Base-by-base conservation (phyloP, 352 stramenopile genomes). In the Thalassiosira exigua region DNA sequence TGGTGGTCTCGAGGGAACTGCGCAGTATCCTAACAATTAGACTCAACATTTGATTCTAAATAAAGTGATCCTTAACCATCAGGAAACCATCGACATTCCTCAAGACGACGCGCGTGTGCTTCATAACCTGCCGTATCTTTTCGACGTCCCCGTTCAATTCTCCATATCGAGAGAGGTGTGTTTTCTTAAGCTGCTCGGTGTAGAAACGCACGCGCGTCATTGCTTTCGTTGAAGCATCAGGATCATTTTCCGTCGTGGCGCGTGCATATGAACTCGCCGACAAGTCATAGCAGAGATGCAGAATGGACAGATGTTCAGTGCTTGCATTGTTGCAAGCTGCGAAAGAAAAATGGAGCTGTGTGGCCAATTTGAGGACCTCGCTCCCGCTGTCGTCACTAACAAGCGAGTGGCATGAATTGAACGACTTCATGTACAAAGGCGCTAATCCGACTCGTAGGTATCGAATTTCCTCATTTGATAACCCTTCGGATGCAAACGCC, bases 241-340 rank as follows among this genome's bases (percentile, higher is more conserved):
- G 30, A 19, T 84, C 41, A 12, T 9, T 75, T 69, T 21, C 3
- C 41, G 62, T 69, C 54, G 52, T 24, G 11, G 69, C 30, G 27
- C 29, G 24, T 29, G 65, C 52, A 36, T 82, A 67, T 21, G 85
- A 58, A 5, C 48, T 19, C 24, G 64, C 54, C 27, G 67, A 60
- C 7, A 90, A 54, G 41, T 91, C 81, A 68, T 91, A 92, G 42
- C 84, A 86, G 11, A 90, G 62, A 59, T 92, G 84, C 21, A 91
- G 50, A 57, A 88, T 81, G 2, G 76, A 89, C 4, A 92, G 33
- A 46, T 92, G 82, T 65, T 92, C 85, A 5, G 85, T 91, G 51
- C 85, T 87, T 29, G 77, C 73, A 82, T 90, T 85, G 57, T 92
- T 79, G 56, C 57, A 79, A 21, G 73, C 60, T 53, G 66, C 26